A percentile compares a stretch with the other conserved stretches of the same genome.
Evolutionary conservation across 768 basidiomycete genomes (phyloP).

Genomic region (Boletales sp.): DNA sequence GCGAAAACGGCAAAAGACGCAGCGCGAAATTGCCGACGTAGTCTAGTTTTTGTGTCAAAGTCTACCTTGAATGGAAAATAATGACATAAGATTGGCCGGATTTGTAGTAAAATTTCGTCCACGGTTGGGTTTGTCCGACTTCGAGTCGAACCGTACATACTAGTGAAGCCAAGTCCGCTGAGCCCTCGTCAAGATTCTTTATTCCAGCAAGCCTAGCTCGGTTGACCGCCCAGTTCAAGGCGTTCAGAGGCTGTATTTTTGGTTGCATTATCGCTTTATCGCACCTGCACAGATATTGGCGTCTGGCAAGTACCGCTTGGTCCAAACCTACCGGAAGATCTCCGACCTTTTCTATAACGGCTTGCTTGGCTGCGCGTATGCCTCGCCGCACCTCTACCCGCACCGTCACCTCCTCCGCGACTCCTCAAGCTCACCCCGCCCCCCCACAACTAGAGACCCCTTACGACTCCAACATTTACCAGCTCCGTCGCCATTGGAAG

Average conservation of each 20-base stretch:
- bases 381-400: slow-evolving; percentile 54
- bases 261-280: slow-evolving; percentile 22
- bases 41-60: slow-evolving; percentile 17
- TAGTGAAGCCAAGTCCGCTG: not conserved
- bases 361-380: slow-evolving; percentile 42
- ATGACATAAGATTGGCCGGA: slow-evolving; percentile 19
- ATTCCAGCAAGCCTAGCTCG: slow-evolving; percentile 10
- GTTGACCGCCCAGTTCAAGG: not conserved
- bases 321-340: slow-evolving; percentile 28
- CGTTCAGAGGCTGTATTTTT: slow-evolving; percentile 12
- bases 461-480: slow-evolving; percentile 39
- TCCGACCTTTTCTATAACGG: slow-evolving; percentile 37
- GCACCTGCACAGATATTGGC: slow-evolving; percentile 13
- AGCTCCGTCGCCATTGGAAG: slow-evolving; percentile 80
- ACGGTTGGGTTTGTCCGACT: not conserved
- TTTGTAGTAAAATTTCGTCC: slow-evolving; percentile 11
- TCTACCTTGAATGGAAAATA: slow-evolving; percentile 4
- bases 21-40: slow-evolving; percentile 6
- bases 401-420: slow-evolving; percentile 28
- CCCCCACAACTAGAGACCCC: slow-evolving; percentile 24
- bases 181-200: slow-evolving; percentile 1
- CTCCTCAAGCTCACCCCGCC: slow-evolving; percentile 28
- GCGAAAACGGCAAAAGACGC: slow-evolving; percentile 42
- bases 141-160: slow-evolving; percentile 6
- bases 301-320: slow-evolving; percentile 18